phyloP scores from a whole-genome alignment of 129 eudicot genomes.

The Rutidosis leptorrhynchoides region DNA sequence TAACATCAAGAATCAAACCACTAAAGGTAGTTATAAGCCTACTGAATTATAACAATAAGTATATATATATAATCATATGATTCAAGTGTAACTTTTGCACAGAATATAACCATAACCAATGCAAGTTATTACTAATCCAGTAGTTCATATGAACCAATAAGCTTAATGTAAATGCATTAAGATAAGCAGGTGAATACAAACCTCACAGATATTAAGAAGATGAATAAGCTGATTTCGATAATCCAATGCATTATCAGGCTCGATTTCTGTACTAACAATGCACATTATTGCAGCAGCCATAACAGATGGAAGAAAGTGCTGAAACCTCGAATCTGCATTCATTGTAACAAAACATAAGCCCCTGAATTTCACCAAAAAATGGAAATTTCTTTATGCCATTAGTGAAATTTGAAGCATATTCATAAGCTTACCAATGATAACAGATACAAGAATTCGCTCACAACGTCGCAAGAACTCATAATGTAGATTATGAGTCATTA shows the following conservation, averaged over 20 bases:
- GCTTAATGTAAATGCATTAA: slow-evolving; percentile 14
- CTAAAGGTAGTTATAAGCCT: too few species aligned
- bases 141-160: background rate
- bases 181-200: slow-evolving; percentile 30
- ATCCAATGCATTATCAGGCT: slow-evolving; percentile 42
- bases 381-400: background rate
- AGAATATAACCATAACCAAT: background rate
- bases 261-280: slow-evolving; percentile 59
- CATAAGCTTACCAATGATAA: slow-evolving; percentile 55
- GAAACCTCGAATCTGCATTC: slow-evolving; percentile 56
- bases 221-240: slow-evolving; percentile 48
- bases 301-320: slow-evolving; percentile 58
- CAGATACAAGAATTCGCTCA: slow-evolving; percentile 53
- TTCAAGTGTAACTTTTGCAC: slow-evolving; percentile 1
- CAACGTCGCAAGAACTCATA: slow-evolving; percentile 61
- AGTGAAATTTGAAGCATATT: slow-evolving; percentile 13
- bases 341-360: slow-evolving; percentile 13
- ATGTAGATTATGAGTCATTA: slow-evolving; percentile 49
- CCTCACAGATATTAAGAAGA: slow-evolving; percentile 55
- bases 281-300: slow-evolving; percentile 76
- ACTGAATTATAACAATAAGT: too few species aligned
- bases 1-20: too few species aligned
- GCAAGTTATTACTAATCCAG: background rate
- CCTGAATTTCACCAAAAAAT: background rate
- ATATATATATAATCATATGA: background rate